These are phyloP conservation scores for Trametes coccinea DNA, from an alignment of 768 basidiomycete genomes.

Conservation along the genomic window DNA sequence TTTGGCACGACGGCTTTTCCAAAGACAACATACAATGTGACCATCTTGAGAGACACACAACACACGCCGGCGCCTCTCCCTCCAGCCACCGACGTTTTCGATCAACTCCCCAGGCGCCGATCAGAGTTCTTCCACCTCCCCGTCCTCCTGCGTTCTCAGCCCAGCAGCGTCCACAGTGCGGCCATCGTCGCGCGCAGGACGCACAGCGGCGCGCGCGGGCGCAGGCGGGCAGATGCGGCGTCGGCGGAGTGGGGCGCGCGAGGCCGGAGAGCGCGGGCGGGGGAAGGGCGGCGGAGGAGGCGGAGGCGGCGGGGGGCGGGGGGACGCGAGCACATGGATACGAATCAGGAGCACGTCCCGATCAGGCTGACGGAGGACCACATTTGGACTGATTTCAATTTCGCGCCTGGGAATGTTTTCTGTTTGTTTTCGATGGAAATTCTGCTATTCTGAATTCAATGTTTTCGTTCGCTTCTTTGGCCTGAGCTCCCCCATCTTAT, in stretches of 20 bases:
- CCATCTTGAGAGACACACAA: slow-evolving; percentile 21
- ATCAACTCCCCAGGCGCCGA: slow-evolving; percentile 15
- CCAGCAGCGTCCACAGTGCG: background rate
- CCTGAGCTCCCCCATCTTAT: slow-evolving; percentile 28
- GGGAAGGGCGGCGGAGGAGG: background rate
- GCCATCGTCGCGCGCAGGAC: background rate
- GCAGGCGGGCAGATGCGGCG: background rate
- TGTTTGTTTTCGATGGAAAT: slow-evolving; percentile 35
- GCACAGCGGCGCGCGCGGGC: background rate
- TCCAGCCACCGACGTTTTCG: slow-evolving; percentile 10
- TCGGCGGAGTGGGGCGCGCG: too few species aligned
- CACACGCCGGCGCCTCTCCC: slow-evolving; percentile 19
- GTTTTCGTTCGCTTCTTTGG: slow-evolving; percentile 32
- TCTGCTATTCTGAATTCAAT: slow-evolving; percentile 33
- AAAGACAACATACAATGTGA: slow-evolving; percentile 24
- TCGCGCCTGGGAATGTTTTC: slow-evolving; percentile 31
- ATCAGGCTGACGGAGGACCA: slow-evolving; percentile 21
- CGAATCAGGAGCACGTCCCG: slow-evolving; percentile 23
- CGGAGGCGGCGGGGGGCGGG: slow-evolving; percentile 2
- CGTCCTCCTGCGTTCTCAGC: background rate
- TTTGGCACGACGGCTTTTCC: slow-evolving; percentile 1
- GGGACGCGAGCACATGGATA: slow-evolving; percentile 19
- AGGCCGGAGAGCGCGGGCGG: background rate
- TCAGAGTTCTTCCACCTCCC: slow-evolving; percentile 8
- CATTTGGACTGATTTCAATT: slow-evolving; percentile 25